These are phyloP conservation scores for Verticillium isaacii DNA, from an alignment of 2,329 filamentous ascomycete genomes.

Conservation along the genomic window DNA sequence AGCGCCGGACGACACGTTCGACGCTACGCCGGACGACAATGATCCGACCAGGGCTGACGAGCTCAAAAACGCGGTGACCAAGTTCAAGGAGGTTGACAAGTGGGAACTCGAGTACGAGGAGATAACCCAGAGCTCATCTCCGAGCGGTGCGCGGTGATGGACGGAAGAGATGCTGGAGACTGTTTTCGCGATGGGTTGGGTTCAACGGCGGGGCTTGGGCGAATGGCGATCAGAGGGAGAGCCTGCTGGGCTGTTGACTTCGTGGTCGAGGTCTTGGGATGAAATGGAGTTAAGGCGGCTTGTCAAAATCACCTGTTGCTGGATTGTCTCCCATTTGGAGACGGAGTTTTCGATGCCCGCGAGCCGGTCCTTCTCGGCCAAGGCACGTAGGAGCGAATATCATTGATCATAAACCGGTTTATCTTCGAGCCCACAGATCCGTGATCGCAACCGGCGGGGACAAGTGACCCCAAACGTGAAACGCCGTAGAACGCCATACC, in stretches of 20 bases:
- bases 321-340: neutral
- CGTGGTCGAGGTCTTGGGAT: neutral
- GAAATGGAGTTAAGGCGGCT: neutral
- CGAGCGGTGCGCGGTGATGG: neutral
- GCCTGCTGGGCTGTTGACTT: neutral
- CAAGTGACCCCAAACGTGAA: neutral
- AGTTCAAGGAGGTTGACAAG: slow-evolving; percentile 65
- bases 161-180: neutral
- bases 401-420: neutral
- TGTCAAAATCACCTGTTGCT: neutral
- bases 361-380: neutral
- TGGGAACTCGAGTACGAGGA: slow-evolving; percentile 67
- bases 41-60: slow-evolving; percentile 40
- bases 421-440: neutral
- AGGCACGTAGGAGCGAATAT: neutral
- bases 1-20: slow-evolving; percentile 40
- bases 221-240: neutral
- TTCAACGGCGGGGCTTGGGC: neutral
- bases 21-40: slow-evolving; percentile 25
- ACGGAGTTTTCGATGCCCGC: neutral
- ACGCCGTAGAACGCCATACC: neutral
- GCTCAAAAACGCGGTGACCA: slow-evolving; percentile 53
- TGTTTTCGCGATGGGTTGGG: neutral
- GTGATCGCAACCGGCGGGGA: neutral
- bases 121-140: slow-evolving; percentile 49